Base-by-base conservation (phyloP, 2,329 filamentous ascomycete genomes). In the Calonectria leucothoes region DNA sequence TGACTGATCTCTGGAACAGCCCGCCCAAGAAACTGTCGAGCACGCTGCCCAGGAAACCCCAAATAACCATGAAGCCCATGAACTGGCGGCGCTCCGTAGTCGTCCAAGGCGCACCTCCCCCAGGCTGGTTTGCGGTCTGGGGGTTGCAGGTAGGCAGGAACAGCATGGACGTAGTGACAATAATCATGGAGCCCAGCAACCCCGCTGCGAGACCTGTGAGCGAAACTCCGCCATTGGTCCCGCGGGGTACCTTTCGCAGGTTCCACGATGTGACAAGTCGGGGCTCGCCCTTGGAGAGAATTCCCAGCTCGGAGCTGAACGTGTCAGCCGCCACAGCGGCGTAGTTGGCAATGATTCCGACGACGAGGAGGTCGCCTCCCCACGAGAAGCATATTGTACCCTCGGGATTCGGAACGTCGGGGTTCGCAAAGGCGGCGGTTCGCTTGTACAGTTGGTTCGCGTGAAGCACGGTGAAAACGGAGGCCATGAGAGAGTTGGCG, bases 211-310 rank as follows among this genome's bases (percentile, higher is more conserved):
- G 86, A 0, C 97, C 97, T 57, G 91, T 87, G 0, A 92, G 78
- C 0, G 95, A 97, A 11, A 99, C 94, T 20, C 96, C 97, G 37
- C 97, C 97, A 82, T 99, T 99, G 51, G 97, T 98, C 64, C 97
- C 97, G 1, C 91, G 93, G 0, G 97, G 96, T 0, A 98, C 97
- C 76, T 91, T 90, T 72, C 94, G 93, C 80, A 97, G 89, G 6
- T 86, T 92, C 20, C 90, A 91, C 17, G 94, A 96, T 5, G 95
- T 98, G 82, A 99, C 96, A 45, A 99, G 91, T 42, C 96, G 92
- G 11, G 97, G 97, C 55, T 91, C 87, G 29, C 89, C 89, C 72
- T 89, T 91, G 8, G 96, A 94, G 15, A 99, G 88, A 70, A 99
- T 99, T 17, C 97, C 97, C 25, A 99, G 92, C 86, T 99, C 97